A percentile compares a stretch with the other conserved stretches of the same genome.
Evolutionary conservation across 2,329 filamentous ascomycete species (phyloP).

Genomic region (Achaetomium macrosporum): DNA sequence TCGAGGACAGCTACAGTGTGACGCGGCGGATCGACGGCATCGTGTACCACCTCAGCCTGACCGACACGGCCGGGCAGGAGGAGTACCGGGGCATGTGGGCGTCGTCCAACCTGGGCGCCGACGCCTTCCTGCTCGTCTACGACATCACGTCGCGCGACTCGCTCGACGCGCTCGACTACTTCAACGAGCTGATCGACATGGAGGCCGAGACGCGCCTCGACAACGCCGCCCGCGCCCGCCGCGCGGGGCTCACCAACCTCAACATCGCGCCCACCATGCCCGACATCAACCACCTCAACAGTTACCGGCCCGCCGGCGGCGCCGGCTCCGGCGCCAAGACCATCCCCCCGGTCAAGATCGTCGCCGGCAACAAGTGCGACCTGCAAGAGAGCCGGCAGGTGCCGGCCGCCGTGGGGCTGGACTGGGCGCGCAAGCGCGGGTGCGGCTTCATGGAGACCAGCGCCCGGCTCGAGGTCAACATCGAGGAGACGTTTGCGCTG

Average conservation of each 20-base stretch:
- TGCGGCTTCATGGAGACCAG: constrained; percentile 91
- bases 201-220: constrained; percentile 65
- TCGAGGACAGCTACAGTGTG: constrained; percentile 80
- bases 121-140: constrained; percentile 82
- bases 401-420: constrained; percentile 62
- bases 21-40: constrained; percentile 75
- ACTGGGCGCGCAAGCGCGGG: constrained; percentile 66
- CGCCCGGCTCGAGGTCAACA: constrained; percentile 76
- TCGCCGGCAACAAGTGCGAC: constrained; percentile 84
- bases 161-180: constrained; percentile 68
- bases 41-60: constrained; percentile 71
- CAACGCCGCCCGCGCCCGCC: constrained; percentile 49
- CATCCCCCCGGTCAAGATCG: constrained; percentile 72
- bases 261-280: constrained; percentile 24
- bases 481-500: constrained; percentile 80
- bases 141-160: constrained; percentile 70
- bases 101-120: constrained; percentile 67
- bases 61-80: constrained; percentile 84
- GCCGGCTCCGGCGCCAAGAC: constrained; percentile 40
- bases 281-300: constrained; percentile 9
- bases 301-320: constrained; percentile 17
- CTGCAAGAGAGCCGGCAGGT: constrained; percentile 64
- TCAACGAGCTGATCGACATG: constrained; percentile 79
- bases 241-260: constrained; percentile 36
- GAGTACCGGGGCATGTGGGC: constrained; percentile 88